A percentile compares a stretch with the other conserved stretches of the same genome.
phyloP scores from a whole-genome alignment of 129 eudicot species.

The Helianthus annuus region HanXRQr2.0-SUNRISE NC_035441.2:18619679-18620178 shows the following conservation, averaged over 20 bases:
- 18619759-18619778: not conserved
- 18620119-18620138: too few species aligned
- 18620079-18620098: too few species aligned
- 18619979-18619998: too few species aligned
- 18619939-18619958: not conserved
- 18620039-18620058: too few species aligned
- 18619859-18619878: conserved; percentile 90
- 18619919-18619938: conserved; percentile 21
- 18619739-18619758: not conserved
- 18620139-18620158: too few species aligned
- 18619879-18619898: conserved; percentile 96
- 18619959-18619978: not conserved
- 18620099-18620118: too few species aligned
- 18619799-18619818: conserved; percentile 67
- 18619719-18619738: not conserved
- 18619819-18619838: conserved; percentile 96
- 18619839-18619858: conserved; percentile 96
- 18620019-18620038: too few species aligned
- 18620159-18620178: too few species aligned
- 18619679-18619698: too few species aligned
- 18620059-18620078: too few species aligned
- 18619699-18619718: too few species aligned
- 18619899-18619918: conserved; percentile 84
- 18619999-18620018: too few species aligned
- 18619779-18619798: conserved; percentile 16